Percentiles rank a stretch among this genome's conserved stretches.
Conservation (phyloP, 352 stramenopile genomes). For the Thalassiosira delicatula region DNA sequence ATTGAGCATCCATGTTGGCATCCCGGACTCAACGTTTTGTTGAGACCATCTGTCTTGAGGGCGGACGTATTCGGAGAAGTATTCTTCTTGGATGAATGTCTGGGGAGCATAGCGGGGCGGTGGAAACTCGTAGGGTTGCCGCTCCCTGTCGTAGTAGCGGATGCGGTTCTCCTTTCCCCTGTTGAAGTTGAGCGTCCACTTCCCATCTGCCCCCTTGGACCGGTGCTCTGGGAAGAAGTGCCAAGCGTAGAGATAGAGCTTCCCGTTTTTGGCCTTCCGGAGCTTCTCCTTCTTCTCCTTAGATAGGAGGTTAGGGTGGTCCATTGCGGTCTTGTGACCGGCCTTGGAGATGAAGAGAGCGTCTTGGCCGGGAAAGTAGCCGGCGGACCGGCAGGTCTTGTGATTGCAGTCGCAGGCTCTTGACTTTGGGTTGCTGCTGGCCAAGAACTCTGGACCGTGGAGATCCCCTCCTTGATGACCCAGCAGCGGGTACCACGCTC, state of each 20-base stretch:
- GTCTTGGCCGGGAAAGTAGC: conserved; percentile 4
- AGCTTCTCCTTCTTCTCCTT: background rate
- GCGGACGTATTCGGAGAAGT: background rate
- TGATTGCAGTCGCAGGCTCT: background rate
- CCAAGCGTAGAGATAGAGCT: conserved; percentile 8
- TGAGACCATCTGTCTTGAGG: background rate
- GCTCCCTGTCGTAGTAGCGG: background rate
- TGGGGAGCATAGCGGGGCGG: background rate
- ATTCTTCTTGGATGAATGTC: background rate
- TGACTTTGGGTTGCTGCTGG: background rate
- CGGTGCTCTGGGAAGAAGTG: conserved; percentile 15
- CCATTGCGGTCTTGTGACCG: background rate
- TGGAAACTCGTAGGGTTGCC: background rate
- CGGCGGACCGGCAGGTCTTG: background rate
- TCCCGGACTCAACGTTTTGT: background rate
- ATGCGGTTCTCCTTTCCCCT: background rate
- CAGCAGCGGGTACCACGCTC: background rate
- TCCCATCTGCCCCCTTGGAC: background rate
- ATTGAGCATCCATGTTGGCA: background rate
- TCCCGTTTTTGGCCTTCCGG: background rate
- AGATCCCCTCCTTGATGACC: background rate
- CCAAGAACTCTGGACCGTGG: background rate
- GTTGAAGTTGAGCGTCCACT: background rate
- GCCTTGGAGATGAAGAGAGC: background rate
- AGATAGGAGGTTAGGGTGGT: background rate